Conservation (phyloP, 305 asterid species). For the Fraxinus greggii region DNA sequence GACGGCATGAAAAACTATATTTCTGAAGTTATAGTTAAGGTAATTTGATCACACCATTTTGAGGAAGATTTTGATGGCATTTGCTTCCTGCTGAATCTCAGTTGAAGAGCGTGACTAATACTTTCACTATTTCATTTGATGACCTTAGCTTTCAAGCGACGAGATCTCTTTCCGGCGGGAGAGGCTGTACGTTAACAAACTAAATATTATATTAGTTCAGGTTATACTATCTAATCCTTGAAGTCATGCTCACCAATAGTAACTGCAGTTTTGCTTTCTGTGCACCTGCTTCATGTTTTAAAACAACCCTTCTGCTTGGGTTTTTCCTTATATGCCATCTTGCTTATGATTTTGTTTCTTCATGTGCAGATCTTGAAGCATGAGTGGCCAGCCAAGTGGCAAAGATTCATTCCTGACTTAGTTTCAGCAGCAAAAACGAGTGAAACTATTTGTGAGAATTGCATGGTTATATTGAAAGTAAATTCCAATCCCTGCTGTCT, state of each 20-base stretch:
- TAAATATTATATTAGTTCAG: constrained; percentile 94
- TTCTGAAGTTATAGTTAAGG: constrained; percentile 97
- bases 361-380: constrained; percentile 83
- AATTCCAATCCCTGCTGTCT: constrained; percentile 9
- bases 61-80: not conserved
- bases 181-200: constrained; percentile 80
- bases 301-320: not conserved
- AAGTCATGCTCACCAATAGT: constrained; percentile 10
- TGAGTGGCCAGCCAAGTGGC: constrained; percentile 98
- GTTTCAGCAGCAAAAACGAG: constrained; percentile 96
- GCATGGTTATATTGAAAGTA: constrained; percentile 96
- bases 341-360: constrained; percentile 17
- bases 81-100: not conserved
- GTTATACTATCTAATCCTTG: constrained; percentile 36
- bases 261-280: not conserved
- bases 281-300: not conserved
- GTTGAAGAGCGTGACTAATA: constrained; percentile 8
- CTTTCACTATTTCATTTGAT: constrained; percentile 16
- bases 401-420: constrained; percentile 89
- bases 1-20: constrained; percentile 99
- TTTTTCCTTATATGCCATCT: constrained; percentile 11
- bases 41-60: constrained; percentile 27
- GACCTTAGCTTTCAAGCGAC: constrained; percentile 80
- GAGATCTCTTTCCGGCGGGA: constrained; percentile 88
- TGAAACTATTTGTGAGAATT: constrained; percentile 93